phyloP scores from a whole-genome alignment of 2,329 filamentous ascomycete species.

The Aspergillus hiratsukae region DNA sequence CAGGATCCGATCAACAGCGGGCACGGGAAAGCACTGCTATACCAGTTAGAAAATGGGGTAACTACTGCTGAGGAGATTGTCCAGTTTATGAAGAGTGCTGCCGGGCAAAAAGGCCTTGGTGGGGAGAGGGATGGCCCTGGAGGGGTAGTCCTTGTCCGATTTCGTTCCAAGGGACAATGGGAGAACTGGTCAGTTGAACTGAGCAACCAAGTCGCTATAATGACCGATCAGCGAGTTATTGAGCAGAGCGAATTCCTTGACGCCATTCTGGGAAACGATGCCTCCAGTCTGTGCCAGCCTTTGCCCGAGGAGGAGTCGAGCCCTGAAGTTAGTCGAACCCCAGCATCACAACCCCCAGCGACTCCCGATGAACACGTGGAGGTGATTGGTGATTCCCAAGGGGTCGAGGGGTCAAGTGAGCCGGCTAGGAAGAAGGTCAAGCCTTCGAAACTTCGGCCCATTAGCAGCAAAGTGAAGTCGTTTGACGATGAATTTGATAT shows the following conservation, averaged over 20 bases:
- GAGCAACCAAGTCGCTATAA: slow-evolving; percentile 62
- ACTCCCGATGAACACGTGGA: slow-evolving; percentile 6
- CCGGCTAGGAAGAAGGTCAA: slow-evolving; percentile 15
- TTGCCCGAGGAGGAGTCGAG: slow-evolving; percentile 49
- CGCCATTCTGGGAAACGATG: slow-evolving; percentile 77
- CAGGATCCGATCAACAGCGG: slow-evolving; percentile 71
- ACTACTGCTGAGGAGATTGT: slow-evolving; percentile 74
- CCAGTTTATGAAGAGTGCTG: slow-evolving; percentile 67
- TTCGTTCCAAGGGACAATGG: slow-evolving; percentile 55
- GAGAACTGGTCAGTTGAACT: slow-evolving; percentile 67
- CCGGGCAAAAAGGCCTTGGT: slow-evolving; percentile 67
- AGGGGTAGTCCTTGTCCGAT: slow-evolving; percentile 70
- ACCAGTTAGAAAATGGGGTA: slow-evolving; percentile 55
- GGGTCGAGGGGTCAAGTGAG: slow-evolving; percentile 14
- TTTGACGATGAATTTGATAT: slow-evolving; percentile 61
- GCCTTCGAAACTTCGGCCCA: slow-evolving; percentile 24
- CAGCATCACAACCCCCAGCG: slow-evolving; percentile 1
- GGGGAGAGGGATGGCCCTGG: slow-evolving; percentile 62
- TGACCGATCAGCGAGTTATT: slow-evolving; percentile 75
- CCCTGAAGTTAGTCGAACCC: slow-evolving; percentile 7
- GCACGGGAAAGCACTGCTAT: slow-evolving; percentile 74
- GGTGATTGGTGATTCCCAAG: slow-evolving; percentile 11
- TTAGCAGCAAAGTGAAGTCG: slow-evolving; percentile 59
- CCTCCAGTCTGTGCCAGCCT: slow-evolving; percentile 64
- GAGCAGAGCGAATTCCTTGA: slow-evolving; percentile 90